phyloP scores from a whole-genome alignment of 2,329 filamentous ascomycete species.

The Neopestalotiopsis rosae region DNA sequence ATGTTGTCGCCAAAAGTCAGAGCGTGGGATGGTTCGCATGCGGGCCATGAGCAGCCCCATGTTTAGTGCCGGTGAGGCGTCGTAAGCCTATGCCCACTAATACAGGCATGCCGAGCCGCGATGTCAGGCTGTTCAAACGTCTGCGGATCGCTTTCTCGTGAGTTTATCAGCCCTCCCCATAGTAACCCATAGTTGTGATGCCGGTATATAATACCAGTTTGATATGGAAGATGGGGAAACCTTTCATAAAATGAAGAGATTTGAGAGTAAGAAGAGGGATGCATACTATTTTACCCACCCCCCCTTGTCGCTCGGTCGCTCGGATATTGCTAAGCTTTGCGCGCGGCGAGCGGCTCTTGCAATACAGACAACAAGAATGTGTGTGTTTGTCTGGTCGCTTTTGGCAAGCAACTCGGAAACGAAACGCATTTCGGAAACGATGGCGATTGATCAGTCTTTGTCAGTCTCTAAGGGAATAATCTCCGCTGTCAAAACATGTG shows the following conservation, averaged over 20 bases:
- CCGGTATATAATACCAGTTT: not conserved
- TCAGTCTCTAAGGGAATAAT: not conserved
- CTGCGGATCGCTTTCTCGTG: not conserved
- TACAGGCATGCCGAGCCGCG: not conserved
- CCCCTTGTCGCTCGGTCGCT: not conserved
- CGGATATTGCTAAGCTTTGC: not conserved
- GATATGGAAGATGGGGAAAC: not conserved
- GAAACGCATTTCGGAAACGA: not conserved
- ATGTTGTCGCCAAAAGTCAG: not conserved
- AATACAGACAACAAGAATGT: not conserved
- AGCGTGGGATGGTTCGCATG: slow-evolving; percentile 1
- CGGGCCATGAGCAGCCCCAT: not conserved
- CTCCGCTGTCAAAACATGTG: not conserved
- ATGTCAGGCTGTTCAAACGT: not conserved
- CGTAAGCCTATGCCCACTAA: not conserved
- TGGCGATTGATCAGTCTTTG: not conserved
- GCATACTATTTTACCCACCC: not conserved
- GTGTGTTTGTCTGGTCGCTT: not conserved
- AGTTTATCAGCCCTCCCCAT: not conserved
- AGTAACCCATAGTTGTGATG: not conserved
- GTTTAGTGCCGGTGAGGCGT: not conserved
- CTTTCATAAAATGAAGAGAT: not conserved
- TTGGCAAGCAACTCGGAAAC: slow-evolving; percentile 2
- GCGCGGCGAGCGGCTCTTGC: not conserved
- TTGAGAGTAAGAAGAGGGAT: not conserved